phyloP scores from a whole-genome alignment of 768 basidiomycete species.

The Butyriboletus loyo region DNA sequence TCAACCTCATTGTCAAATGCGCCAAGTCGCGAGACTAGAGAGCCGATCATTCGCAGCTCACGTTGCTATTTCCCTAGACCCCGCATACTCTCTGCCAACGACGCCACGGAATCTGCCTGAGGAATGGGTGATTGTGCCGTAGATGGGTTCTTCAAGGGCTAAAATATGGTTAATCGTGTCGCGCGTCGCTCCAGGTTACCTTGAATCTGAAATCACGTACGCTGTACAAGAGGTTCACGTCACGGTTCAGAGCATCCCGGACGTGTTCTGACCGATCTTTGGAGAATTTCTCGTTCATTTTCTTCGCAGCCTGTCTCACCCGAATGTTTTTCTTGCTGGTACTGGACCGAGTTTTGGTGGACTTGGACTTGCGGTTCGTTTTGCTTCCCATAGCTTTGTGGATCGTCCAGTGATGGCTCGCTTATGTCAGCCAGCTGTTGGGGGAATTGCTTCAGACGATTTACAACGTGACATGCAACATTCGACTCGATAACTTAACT shows the following conservation, averaged over 20 bases:
- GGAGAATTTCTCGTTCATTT: slow-evolving; percentile 17
- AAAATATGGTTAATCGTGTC: neutral
- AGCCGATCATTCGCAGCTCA: neutral
- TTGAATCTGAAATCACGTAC: slow-evolving; percentile 11
- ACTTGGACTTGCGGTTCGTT: neutral
- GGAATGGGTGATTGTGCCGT: neutral
- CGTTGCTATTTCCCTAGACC: slow-evolving; percentile 14
- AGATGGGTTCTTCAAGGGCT: slow-evolving; percentile 13
- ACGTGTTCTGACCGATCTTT: slow-evolving; percentile 25
- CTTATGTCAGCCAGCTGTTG: slow-evolving; percentile 12
- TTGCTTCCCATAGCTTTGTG: slow-evolving; percentile 6
- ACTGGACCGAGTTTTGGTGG: slow-evolving; percentile 8
- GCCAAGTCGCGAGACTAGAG: neutral
- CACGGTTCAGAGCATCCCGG: slow-evolving; percentile 26
- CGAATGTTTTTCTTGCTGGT: slow-evolving; percentile 2
- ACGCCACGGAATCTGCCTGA: slow-evolving; percentile 5
- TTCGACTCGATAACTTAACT: neutral
- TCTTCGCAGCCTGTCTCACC: slow-evolving; percentile 20
- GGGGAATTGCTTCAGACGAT: no score
- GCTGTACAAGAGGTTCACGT: slow-evolving; percentile 24
- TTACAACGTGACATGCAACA: neutral
- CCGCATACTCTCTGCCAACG: slow-evolving; percentile 21
- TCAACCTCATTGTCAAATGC: neutral
- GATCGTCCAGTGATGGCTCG: neutral
- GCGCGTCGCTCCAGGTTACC: neutral